These are phyloP conservation scores for Nymphaea colorata DNA, from an alignment of 164 flowering plant species.

Conservation along the genomic window DNA sequence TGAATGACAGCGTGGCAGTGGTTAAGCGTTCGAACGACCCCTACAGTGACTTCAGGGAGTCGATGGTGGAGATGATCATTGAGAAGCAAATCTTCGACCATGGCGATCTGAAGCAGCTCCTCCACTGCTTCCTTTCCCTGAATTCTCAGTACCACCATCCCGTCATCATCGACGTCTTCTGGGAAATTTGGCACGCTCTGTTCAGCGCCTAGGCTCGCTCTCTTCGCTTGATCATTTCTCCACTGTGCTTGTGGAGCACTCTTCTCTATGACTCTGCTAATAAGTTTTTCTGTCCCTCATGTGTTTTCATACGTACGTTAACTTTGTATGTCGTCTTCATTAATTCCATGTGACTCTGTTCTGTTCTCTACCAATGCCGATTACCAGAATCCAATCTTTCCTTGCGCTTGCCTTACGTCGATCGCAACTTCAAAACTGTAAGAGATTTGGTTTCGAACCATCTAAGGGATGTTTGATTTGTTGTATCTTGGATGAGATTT, in stretches of 20 bases:
- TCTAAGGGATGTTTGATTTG: too few relatives aligned
- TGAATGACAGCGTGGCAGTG: constrained; percentile 53
- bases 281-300: too few relatives aligned
- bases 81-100: constrained; percentile 53
- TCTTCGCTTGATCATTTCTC: not conserved
- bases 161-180: constrained; percentile 51
- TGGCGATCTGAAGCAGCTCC: constrained; percentile 44
- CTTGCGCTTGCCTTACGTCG: too few relatives aligned
- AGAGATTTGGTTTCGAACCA: too few relatives aligned
- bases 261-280: too few relatives aligned
- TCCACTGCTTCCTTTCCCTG: constrained; percentile 59
- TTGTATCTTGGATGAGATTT: too few relatives aligned
- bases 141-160: constrained; percentile 51
- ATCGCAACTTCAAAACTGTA: too few relatives aligned
- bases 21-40: constrained; percentile 67
- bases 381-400: too few relatives aligned
- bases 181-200: constrained; percentile 64
- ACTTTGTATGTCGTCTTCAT: too few relatives aligned
- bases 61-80: constrained; percentile 84
- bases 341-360: too few relatives aligned
- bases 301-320: too few relatives aligned
- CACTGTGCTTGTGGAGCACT: not conserved
- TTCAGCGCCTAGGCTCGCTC: constrained; percentile 19
- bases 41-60: constrained; percentile 49
- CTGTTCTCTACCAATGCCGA: too few relatives aligned